Percentiles rank a stretch among this genome's conserved stretches.
Conservation (phyloP, 805 yeast genomes). For the Wickerhamomyces queroliae region DNA sequence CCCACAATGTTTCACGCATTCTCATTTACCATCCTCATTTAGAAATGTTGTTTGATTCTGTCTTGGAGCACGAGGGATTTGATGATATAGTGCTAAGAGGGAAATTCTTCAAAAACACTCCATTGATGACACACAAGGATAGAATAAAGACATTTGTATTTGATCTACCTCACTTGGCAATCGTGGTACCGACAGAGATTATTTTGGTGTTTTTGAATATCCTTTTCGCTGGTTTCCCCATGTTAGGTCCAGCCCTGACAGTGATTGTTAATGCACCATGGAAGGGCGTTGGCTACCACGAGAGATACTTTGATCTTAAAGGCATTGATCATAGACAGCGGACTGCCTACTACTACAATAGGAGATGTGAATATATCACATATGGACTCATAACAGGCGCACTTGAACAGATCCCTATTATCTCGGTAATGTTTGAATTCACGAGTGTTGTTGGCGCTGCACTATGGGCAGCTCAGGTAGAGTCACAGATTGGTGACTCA, state of each 20-base stretch:
- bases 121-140: no score
- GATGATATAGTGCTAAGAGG: slow-evolving; percentile 38
- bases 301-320: slow-evolving; percentile 52
- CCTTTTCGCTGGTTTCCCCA: slow-evolving; percentile 43
- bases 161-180: slow-evolving; percentile 31
- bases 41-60: slow-evolving; percentile 41
- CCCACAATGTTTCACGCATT: slow-evolving; percentile 35
- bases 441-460: slow-evolving; percentile 62
- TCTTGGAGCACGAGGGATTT: slow-evolving; percentile 37
- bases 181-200: no score
- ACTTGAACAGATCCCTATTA: slow-evolving; percentile 48
- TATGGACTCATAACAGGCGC: slow-evolving; percentile 49
- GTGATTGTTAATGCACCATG: slow-evolving; percentile 47
- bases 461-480: slow-evolving; percentile 48
- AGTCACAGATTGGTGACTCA: slow-evolving; percentile 14
- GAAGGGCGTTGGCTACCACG: slow-evolving; percentile 46
- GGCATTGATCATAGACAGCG: slow-evolving; percentile 40
- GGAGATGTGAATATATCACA: slow-evolving; percentile 34
- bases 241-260: slow-evolving; percentile 52
- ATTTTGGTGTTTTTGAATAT: slow-evolving; percentile 34
- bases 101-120: slow-evolving; percentile 25
- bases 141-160: no score
- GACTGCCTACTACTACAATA: slow-evolving; percentile 28
- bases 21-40: slow-evolving; percentile 43
- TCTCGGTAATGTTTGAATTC: slow-evolving; percentile 47